A percentile compares a stretch with the other conserved stretches of the same genome.
These are phyloP conservation scores for Ophiognomonia clavigignenti-juglandacearum DNA, from an alignment of 2,329 filamentous ascomycete species.

Conservation along the genomic window DNA sequence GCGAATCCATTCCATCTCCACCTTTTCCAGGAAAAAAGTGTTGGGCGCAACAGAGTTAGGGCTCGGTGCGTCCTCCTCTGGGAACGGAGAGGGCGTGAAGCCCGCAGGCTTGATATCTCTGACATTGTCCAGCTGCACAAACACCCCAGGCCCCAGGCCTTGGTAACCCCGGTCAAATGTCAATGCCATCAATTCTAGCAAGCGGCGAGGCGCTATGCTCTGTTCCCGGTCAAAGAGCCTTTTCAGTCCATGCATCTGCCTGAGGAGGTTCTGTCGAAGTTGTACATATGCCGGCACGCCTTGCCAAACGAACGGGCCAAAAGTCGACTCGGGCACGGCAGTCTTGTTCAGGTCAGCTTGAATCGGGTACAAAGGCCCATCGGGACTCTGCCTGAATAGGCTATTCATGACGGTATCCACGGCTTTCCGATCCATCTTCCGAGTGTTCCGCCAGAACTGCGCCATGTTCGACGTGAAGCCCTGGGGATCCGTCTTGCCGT, in stretches of 20 bases:
- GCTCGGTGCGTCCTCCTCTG: neutral
- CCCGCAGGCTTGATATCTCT: neutral
- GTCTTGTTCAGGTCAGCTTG: neutral
- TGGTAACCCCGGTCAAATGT: constrained; percentile 11
- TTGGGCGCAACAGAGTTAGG: too few relatives aligned
- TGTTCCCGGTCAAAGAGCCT: constrained; percentile 21
- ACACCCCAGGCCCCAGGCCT: too few relatives aligned
- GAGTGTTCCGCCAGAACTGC: constrained; percentile 12
- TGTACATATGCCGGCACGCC: constrained; percentile 18
- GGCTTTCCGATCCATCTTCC: constrained; percentile 7
- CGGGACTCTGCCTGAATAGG: neutral
- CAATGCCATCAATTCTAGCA: constrained; percentile 20
- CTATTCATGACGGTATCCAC: constrained; percentile 4
- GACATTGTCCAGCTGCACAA: neutral
- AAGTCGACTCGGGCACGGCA: constrained; percentile 20
- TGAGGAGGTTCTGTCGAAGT: constrained; percentile 23
- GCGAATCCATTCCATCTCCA: constrained; percentile 29
- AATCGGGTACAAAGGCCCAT: neutral
- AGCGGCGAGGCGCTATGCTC: constrained; percentile 22
- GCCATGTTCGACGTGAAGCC: constrained; percentile 15
- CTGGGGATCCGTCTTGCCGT: constrained; percentile 16
- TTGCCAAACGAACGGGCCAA: constrained; percentile 21
- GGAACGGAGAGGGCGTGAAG: neutral
- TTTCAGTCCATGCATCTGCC: constrained; percentile 21
- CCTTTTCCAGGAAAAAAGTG: constrained; percentile 17